Conservation (phyloP, 2,329 filamentous ascomycete genomes). For the Alternaria sp. region DNA sequence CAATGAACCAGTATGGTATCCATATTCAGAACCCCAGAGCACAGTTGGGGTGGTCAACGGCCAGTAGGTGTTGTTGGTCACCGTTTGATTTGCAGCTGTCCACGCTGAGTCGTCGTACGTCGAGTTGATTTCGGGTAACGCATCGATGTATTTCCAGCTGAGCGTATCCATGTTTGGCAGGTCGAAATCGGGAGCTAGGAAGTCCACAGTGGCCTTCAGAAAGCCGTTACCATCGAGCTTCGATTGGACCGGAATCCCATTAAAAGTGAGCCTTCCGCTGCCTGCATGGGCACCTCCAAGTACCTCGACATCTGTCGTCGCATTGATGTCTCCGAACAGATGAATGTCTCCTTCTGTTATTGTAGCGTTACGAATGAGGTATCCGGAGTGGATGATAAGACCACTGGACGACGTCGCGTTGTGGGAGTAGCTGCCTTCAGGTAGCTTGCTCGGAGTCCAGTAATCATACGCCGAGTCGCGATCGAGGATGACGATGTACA, state of each 20-base stretch:
- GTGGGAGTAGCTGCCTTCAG: conserved; percentile 27
- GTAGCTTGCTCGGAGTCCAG: conserved; percentile 63
- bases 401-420: conserved; percentile 27
- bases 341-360: conserved; percentile 63
- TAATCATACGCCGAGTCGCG: conserved; percentile 72
- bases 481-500: conserved; percentile 65
- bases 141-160: conserved; percentile 72
- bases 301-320: conserved; percentile 71
- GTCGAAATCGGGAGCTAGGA: conserved; percentile 58
- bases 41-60: conserved; percentile 51
- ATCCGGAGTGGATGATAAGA: conserved; percentile 67
- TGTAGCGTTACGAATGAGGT: conserved; percentile 67
- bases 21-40: conserved; percentile 74
- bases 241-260: conserved; percentile 57
- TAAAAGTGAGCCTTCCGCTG: conserved; percentile 65
- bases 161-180: conserved; percentile 66
- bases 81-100: conserved; percentile 65
- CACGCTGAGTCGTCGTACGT: conserved; percentile 74
- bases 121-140: conserved; percentile 70
- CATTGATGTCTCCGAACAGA: conserved; percentile 75
- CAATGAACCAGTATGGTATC: conserved; percentile 71
- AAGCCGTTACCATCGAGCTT: conserved; percentile 55
- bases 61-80: conserved; percentile 63
- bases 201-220: conserved; percentile 62
- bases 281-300: conserved; percentile 65